These are phyloP conservation scores for Scleroderma bovista DNA, from an alignment of 768 basidiomycete genomes.

Conservation along the genomic window DNA sequence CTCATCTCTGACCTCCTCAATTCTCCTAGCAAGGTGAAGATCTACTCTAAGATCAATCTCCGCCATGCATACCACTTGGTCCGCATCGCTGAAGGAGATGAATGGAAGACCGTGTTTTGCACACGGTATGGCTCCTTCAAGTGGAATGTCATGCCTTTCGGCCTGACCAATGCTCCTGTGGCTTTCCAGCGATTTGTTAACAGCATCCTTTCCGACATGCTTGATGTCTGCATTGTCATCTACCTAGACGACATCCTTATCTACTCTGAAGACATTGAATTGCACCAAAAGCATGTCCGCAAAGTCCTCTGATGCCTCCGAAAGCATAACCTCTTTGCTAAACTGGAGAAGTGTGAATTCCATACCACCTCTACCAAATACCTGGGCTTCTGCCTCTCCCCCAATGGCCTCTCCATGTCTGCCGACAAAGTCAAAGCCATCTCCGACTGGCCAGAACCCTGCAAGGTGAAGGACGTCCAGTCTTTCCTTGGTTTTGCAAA, in stretches of 20 bases:
- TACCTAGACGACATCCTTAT: conserved; percentile 39
- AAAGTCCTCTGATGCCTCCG: conserved; percentile 18
- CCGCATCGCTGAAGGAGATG: conserved; percentile 30
- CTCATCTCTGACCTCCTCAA: not conserved
- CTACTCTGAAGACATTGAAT: not conserved
- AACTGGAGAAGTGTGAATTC: conserved; percentile 13
- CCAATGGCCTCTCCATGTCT: conserved; percentile 31
- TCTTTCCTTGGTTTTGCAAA: not conserved
- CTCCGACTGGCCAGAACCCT: conserved; percentile 27
- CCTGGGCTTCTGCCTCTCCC: conserved; percentile 29
- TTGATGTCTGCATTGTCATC: conserved; percentile 32
- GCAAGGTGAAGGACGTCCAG: conserved; percentile 13
- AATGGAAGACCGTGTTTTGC: conserved; percentile 37
- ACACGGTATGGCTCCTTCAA: conserved; percentile 32
- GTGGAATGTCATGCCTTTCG: conserved; percentile 29
- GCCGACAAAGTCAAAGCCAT: conserved; percentile 32
- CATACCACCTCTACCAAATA: conserved; percentile 18
- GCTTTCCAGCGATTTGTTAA: conserved; percentile 26
- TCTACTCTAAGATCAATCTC: conserved; percentile 35
- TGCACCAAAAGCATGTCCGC: conserved; percentile 5
- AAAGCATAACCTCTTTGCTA: conserved; percentile 16
- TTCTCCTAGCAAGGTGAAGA: not conserved
- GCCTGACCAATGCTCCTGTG: conserved; percentile 31
- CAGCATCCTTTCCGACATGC: conserved; percentile 4
- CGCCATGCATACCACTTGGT: conserved; percentile 37